Base-by-base conservation (phyloP, 2,329 filamentous ascomycete genomes). In the Cordyceps fumosorosea region DNA sequence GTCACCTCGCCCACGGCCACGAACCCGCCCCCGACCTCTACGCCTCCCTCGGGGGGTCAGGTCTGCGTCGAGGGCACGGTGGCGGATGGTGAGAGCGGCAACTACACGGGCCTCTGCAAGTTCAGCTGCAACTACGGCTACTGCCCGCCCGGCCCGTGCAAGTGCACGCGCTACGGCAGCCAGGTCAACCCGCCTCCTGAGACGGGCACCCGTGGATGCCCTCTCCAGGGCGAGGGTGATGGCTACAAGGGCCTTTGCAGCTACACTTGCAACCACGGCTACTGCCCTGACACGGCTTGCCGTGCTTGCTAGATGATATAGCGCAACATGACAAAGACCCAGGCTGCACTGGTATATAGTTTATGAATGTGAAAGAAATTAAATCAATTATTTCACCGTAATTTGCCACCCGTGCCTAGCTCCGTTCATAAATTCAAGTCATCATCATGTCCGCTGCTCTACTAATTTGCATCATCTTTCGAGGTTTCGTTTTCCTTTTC, bases 201-300 rank as follows among this genome's bases (percentile, higher is more conserved):
- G 3, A 74, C 67, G 18, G 71, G 71, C 0, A 65, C 66, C 0
- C 45, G 70, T 2, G 75, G 76, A 0, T 74, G 72, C 42, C 75
- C 76, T 4, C 55, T 72, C 2, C 58, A 68, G 0, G 73, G 73
- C 1, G 65, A 72, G 29, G 67, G 70, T 44, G 70, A 73, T 3
- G 68, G 70, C 1, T 81, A 80, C 64, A 64, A 73, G 45, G 78
- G 77, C 0, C 72, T 81, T 18, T 81, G 79, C 65, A 78, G 74
- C 62, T 81, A 73, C 64, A 71, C 76, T 14, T 81, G 78, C 52
- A 75, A 74, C 63, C 76, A 79, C 66, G 78, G 77, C 0, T 81
- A 81, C 63, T 80, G 77, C 56, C 78, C 78, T 0, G n/a, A 60
- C 18, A 63, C 48, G 73, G 72, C 72, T 18, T 74, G 72, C 59